Evolutionary conservation across 805 yeast genomes (phyloP).

Genomic region (Cyberlindnera xishuangbannaensis): DNA sequence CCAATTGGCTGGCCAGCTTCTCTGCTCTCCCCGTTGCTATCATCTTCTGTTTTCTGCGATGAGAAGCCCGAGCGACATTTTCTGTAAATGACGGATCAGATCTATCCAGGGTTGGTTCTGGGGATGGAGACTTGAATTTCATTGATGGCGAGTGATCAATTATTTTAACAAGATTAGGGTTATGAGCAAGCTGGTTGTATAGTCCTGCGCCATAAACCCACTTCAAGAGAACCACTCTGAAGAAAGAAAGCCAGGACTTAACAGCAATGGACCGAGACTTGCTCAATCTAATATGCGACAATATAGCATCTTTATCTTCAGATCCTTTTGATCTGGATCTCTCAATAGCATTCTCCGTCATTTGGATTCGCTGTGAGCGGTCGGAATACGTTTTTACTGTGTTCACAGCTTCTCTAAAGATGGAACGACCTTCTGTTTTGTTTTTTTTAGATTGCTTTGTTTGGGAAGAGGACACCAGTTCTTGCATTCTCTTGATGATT

Average conservation of each 20-base stretch:
- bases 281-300: slow-evolving; percentile 22
- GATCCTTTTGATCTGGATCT: slow-evolving; percentile 14
- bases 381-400: slow-evolving; percentile 39
- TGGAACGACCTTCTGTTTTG: slow-evolving; percentile 51
- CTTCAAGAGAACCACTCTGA: slow-evolving; percentile 23
- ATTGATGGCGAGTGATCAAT: slow-evolving; percentile 14
- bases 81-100: slow-evolving; percentile 12
- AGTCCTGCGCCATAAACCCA: slow-evolving; percentile 24
- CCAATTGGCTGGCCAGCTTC: slow-evolving; percentile 16
- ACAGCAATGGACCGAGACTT: slow-evolving; percentile 25
- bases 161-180: slow-evolving; percentile 13
- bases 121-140: slow-evolving; percentile 9
- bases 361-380: slow-evolving; percentile 28
- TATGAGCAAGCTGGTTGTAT: slow-evolving; percentile 24
- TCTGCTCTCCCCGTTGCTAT: slow-evolving; percentile 21
- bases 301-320: slow-evolving; percentile 14
- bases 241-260: slow-evolving; percentile 26
- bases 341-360: slow-evolving; percentile 14
- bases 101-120: slow-evolving; percentile 7
- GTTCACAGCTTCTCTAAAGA: slow-evolving; percentile 50
- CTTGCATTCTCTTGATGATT: slow-evolving; percentile 33
- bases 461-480: slow-evolving; percentile 45
- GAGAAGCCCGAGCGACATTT: slow-evolving; percentile 10
- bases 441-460: slow-evolving; percentile 58
- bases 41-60: slow-evolving; percentile 17